Evolutionary conservation across 169 alveolate genomes (phyloP), one percentile per base, ranked within the genome.

Genomic region (Plasmodium reichenowi): DNA sequence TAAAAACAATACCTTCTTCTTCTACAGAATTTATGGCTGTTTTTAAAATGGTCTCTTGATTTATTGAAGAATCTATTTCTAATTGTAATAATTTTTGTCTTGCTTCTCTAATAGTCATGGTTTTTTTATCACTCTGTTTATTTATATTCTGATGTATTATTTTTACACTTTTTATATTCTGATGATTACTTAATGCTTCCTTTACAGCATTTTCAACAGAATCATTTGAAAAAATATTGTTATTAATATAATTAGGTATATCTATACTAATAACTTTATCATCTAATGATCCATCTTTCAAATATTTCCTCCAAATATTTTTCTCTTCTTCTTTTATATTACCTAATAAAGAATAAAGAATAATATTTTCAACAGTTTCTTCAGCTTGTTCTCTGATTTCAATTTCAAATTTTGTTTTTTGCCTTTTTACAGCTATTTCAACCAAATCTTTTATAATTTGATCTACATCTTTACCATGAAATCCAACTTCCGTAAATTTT

Each of bases 401-500:
- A 24, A 60, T 83, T 68, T 89, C 93, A 43, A 88, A 88, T 26
- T 45, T 76, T 12, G 74, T 70, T 47, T 87, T 72, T 80, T 87
- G 83, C 29, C 78, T 72, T 67, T 89, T 86, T 3, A 86, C 89
- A 1, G 90, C 94, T 67, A 72, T 63, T 48, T 88, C 92, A 12
- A 83, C 94, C 12, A 89, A 83, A 72, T 93, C 97, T 64, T 91
- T 92, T 43, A 97, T 92, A 7, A 97, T 97, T 32, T 92, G 93
- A 56, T 96, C 97, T 13, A 96, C 97, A 72, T 97, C 98, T 29
- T 96, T 76, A 0, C 98, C 98, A 85, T 97, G 98, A 73, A 95
- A 97, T 0, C 98, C 98, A 6, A 96, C 98, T 76, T 97, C 98
- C 2, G 98, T 97, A 93, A 95, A 97, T 50, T 95, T 97, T 2